Base-by-base conservation (phyloP, 345 rosid species). In the Bruguiera gymnorhiza region DNA sequence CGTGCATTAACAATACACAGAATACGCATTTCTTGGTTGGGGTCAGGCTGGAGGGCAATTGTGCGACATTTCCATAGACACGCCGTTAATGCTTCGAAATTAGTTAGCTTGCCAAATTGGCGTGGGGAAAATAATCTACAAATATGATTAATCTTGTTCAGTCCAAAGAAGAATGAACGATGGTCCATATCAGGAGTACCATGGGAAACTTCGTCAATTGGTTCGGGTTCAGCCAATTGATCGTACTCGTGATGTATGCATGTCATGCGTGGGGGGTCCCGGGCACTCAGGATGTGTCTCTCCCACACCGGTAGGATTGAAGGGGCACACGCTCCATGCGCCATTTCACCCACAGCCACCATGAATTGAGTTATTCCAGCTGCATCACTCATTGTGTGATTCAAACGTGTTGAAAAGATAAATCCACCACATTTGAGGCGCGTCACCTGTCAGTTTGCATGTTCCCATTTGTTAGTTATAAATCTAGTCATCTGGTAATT, bases 31-130 rank as follows among this genome's bases (percentile, higher is more conserved):
- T 5, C 16, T 1, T 68, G 66, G 0, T 61, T 31, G 10, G 75
- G 68, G 6, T 76, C 64, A 3, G 27, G 43, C 8, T 51, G 48
- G 20, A 73, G 31, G 26, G 80, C 80, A 0, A 27, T 52, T 3
- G 76, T 69, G 9, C 73, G 76, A 29, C 70, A 72, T 52, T 65
- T 72, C 80, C 80, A 56, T 18, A 66, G 68, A 24, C 73, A 36
- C 30, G 50, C 76, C 0, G 73, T 52, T 18, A 77, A 50, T 10
- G 71, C 6, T 8, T 76, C 79, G 7, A 57, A 60, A 5, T 48
- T 66, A 2, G 79, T 50, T 27, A 59, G 58, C 0, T 11, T 30
- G 6, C 21, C 31, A 3, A 51, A 26, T 29, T 15, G 43, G 5
- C 56, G 31, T 0, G 76, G 80, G 6, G 68, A 26, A 13, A 43